Evolutionary conservation across 345 rosid genomes (phyloP), one percentile per base, ranked within the genome.

Genomic region (Turritis glabra): DNA sequence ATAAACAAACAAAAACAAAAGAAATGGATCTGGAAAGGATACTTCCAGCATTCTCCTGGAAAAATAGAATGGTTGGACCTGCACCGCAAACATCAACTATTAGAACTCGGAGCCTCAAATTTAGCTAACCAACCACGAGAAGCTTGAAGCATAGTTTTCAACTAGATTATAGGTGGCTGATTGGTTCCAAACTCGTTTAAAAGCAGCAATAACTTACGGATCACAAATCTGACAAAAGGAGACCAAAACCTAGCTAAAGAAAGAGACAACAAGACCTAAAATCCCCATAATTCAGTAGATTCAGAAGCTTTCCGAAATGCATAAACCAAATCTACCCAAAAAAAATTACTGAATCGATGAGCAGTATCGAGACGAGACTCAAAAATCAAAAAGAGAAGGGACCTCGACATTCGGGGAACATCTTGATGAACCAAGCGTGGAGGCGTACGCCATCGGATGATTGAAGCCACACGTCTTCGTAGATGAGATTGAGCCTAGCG

Each of bases 41-140:
- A 92, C 99, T 95, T 81, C 99, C 99, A 4, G 99, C 99, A 84
- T 95, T 95, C 82, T 95, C 99, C 82, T 95, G 98, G 82, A 94
- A 95, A 83, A 92, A 95, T 72, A 95, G 75, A 80, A 95, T 80
- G 21, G 99, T 95, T 54, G 99, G 99, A 79, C 99, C 99, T 95
- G 97, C 80, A 91, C 56, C 22, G 73, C 14, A 44, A 75, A 66
- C 64, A 70, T 22, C 17, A 69, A 17, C 40, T n/a, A 38, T 68
- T 55, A 56, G 69, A 60, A 26, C 32, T 68, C 59, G 30, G 65
- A 22, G 46, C 46, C 26, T 30, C 19, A 38, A 26, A 14, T 41
- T 30, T 67, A 67, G 81, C 74, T 57, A 59, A 41, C 43, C 30
- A 57, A 35, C 63, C 3, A 74, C n/a, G 5, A 38, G 32, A 54